These are phyloP conservation scores for Ophiostoma montium DNA, from an alignment of 2,329 filamentous ascomycete species.

Conservation along the genomic window DNA sequence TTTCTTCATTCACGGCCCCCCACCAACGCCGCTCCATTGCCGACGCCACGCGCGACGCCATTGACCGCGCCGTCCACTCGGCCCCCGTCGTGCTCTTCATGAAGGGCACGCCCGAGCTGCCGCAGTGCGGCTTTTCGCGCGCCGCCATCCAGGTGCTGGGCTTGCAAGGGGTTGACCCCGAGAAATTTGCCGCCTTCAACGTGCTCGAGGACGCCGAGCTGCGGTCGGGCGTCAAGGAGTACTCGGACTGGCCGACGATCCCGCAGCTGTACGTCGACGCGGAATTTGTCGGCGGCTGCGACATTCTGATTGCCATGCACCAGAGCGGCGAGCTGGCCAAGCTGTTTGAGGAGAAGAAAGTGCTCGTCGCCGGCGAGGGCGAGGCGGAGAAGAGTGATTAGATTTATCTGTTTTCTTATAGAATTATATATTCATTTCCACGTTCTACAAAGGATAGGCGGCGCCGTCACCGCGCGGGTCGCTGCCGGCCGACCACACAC, in stretches of 20 bases:
- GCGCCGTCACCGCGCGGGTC: constrained; percentile 76
- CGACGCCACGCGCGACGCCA: constrained; percentile 62
- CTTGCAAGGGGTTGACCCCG: constrained; percentile 84
- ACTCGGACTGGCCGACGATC: constrained; percentile 98
- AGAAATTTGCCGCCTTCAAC: constrained; percentile 97
- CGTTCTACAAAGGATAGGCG: constrained; percentile 36
- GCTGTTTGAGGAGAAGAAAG: constrained; percentile 79
- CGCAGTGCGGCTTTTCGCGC: constrained; percentile 79
- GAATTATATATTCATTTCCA: neutral
- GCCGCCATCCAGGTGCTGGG: constrained; percentile 91
- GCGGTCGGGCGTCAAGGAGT: constrained; percentile 90
- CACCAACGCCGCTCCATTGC: constrained; percentile 37
- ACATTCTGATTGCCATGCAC: constrained; percentile 95
- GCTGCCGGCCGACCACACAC: constrained; percentile 78
- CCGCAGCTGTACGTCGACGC: constrained; percentile 91
- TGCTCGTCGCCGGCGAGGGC: constrained; percentile 50
- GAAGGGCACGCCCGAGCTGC: constrained; percentile 74
- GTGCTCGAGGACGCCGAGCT: constrained; percentile 85
- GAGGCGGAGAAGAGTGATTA: constrained; percentile 15
- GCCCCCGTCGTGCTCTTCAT: constrained; percentile 93
- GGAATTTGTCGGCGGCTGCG: constrained; percentile 95
- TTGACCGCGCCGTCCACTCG: constrained; percentile 77
- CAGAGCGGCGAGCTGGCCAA: constrained; percentile 88
- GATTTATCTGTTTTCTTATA: too few species aligned
- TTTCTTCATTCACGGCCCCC: neutral